These are phyloP conservation scores for Punctularia strigosozonata DNA, from an alignment of 768 basidiomycete species.

Conservation along the genomic window DNA sequence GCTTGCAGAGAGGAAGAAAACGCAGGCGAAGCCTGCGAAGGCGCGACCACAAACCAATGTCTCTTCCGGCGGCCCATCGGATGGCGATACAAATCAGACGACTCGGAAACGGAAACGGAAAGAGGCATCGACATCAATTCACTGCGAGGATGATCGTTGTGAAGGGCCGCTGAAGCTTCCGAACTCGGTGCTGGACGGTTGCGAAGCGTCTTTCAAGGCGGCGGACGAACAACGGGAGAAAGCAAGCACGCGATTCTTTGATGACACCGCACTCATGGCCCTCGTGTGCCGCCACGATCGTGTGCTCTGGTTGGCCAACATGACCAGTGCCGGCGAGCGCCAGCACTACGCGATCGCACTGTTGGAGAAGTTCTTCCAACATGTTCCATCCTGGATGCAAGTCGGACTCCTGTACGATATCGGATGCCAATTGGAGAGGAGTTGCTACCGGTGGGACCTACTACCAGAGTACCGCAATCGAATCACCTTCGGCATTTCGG, in stretches of 20 bases:
- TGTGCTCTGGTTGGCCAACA: conserved; percentile 24
- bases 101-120: too few relatives aligned
- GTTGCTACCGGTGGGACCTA: conserved; percentile 8
- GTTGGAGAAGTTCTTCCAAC: conserved; percentile 16
- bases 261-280: conserved; percentile 25
- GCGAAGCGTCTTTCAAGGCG: conserved; percentile 20
- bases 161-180: conserved; percentile 13
- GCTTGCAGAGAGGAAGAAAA: conserved; percentile 4
- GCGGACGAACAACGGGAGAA: conserved; percentile 21
- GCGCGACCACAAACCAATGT: too few relatives aligned
- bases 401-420: conserved; percentile 20
- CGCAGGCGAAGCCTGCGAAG: background rate
- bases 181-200: conserved; percentile 22
- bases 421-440: conserved; percentile 23
- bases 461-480: conserved; percentile 1
- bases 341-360: conserved; percentile 26
- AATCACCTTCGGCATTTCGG: conserved; percentile 16
- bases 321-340: conserved; percentile 25
- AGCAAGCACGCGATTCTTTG: conserved; percentile 14
- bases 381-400: conserved; percentile 18
- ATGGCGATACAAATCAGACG: too few relatives aligned
- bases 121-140: too few relatives aligned
- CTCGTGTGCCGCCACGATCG: conserved; percentile 27
- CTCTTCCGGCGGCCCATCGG: too few relatives aligned
- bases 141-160: background rate